Evolutionary conservation across 1,284 basidiomycete genomes (phyloP).

Genomic region (Cutaneotrichosporon mucoides): DNA sequence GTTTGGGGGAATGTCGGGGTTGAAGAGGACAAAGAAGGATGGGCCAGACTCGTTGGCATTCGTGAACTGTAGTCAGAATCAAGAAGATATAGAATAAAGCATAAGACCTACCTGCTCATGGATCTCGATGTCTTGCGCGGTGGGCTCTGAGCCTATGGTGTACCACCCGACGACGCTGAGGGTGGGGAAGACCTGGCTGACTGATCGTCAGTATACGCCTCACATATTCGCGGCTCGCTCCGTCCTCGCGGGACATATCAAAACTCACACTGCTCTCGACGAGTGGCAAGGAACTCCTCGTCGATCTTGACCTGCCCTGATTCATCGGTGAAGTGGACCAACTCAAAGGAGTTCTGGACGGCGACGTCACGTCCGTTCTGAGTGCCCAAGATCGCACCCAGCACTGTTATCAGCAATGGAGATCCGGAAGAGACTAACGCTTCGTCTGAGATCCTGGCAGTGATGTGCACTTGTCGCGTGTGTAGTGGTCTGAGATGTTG

Average conservation of each 20-base stretch:
- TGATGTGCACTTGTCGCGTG: constrained; percentile 57
- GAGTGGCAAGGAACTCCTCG: constrained; percentile 71
- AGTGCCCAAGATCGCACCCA: constrained; percentile 90
- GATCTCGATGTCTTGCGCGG: constrained; percentile 66
- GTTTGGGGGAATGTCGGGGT: constrained; percentile 34
- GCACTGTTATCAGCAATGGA: constrained; percentile 55
- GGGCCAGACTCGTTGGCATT: constrained; percentile 47
- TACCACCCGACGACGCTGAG: constrained; percentile 98
- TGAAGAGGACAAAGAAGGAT: constrained; percentile 53
- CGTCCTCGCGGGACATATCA: too few relatives aligned
- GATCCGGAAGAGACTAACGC: not conserved
- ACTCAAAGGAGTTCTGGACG: constrained; percentile 93
- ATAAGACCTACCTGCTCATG: constrained; percentile 64
- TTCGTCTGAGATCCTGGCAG: not conserved
- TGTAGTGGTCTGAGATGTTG: constrained; percentile 93
- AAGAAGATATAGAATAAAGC: constrained; percentile 29
- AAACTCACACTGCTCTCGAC: constrained; percentile 83
- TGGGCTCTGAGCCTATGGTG: constrained; percentile 70
- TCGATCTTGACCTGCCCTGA: constrained; percentile 54
- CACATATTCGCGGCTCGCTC: too few relatives aligned
- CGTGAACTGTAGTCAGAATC: constrained; percentile 56
- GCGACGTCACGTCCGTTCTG: constrained; percentile 91
- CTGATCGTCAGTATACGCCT: constrained; percentile 51
- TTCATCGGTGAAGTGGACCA: constrained; percentile 52
- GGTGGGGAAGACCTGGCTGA: constrained; percentile 96